Evolutionary conservation across 73 alveolate genomes (phyloP), one percentile per base, ranked within the genome.

Genomic region (Tetrahymena thermophila): DNA sequence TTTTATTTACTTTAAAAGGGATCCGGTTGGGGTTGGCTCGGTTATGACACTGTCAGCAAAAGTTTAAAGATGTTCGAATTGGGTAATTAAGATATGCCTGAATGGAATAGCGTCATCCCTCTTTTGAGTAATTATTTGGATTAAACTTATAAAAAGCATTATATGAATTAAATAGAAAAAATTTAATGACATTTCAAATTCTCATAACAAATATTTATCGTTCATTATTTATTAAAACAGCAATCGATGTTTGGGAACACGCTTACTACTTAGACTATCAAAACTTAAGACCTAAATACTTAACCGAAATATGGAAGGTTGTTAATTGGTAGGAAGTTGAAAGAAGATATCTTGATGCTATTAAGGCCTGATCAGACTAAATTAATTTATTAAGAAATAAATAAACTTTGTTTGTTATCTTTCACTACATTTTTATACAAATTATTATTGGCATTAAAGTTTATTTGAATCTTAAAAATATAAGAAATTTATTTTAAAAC

Each of bases 21-120:
- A 9, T 98, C 99, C 44, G 99, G 99, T 55, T 98, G 99, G 99
- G 99, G 99, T 84, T 98, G 98, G 97, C 97, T 98, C 44, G 99
- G 97, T 93, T 97, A 97, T 95, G 97, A 98, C 97, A 96, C 98
- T 93, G 93, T 95, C 50, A 94, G 98, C 16, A 96, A 98, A 95
- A 85, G 97, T 56, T 96, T 98, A 17, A 98, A 97, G 94, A 98
- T 97, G 95, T 93, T 96, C 56, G 97, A 97, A 94, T 95, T 99
- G 28, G 97, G 96, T 44, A 98, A 98, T 94, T 96, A 97, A 96
- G 99, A 98, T 56, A 96, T 98, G 93, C 97, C 99, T 57, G 97
- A 98, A 93, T 94, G 96, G 38, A 84, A 96, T 35, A 98, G 97
- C 93, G 85, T 98, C 71, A 98, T 96, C 71, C 99, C 99, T 34